Evolutionary conservation across 2,329 filamentous ascomycete species (phyloP), one percentile per base, ranked within the genome.

Genomic region (Pestalotiopsis fici): DNA sequence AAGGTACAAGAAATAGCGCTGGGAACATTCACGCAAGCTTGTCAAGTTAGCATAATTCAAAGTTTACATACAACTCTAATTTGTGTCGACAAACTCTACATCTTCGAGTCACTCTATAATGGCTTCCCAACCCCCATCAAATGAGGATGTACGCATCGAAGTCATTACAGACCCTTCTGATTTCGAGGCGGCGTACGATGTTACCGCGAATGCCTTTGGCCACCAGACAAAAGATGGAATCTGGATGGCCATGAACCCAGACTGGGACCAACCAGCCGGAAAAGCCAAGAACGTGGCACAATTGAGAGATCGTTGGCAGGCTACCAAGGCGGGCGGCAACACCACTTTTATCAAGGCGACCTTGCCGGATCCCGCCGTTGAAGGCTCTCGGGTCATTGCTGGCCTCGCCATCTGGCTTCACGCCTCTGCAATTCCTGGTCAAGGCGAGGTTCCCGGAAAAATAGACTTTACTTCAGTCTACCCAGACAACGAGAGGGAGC

Each of bases 331-430:
- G 9, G 69, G 80, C 43, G 84, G 85, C n/a, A 87, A 86, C 71
- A 83, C 81, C 0, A 65, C 88, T 1, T 88, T 85, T 68, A 78
- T 89, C 68, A 88, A 88, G 68, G 87, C 86, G 1, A 87, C 83
- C 0, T 59, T 87, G 1, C 74, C 81, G 0, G 75, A 77, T 66
- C 75, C 78, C 2, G 71, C 80, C 0, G 74, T 77, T 1, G 71
- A 80, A 0, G 71, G 72, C 2, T 56, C 64, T 28, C 75, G 75
- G 54, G 64, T 70, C 9, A 78, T 88, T n/a, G 87, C 78, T 11
- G 87, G 87, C 18, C 68, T 86, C 31, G 86, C 87, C 2, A 83
- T 88, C 66, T 90, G 87, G 87, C 71, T 78, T 9, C 87, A 89
- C 69, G 74, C 79, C 0, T 88, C 87, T 0, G 74, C 78, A 6